Conservation (phyloP, 208 protist genomes). For the Strigomonas galati region DNA sequence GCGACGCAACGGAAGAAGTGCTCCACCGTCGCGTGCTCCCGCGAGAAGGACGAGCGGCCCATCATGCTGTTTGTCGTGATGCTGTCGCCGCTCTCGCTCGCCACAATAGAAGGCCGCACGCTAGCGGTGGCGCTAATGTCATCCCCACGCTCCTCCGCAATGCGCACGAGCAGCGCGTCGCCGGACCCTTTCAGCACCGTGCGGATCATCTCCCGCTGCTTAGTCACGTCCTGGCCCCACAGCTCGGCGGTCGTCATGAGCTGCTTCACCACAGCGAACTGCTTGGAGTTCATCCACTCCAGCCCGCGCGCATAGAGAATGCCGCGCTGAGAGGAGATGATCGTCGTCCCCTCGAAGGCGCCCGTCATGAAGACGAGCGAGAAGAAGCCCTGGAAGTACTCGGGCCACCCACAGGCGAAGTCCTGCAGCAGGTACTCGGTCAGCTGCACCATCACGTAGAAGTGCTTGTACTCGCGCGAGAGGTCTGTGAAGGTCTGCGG, state of each 20-base stretch:
- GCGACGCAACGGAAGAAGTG: constrained; percentile 35
- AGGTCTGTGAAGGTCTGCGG: constrained; percentile 65
- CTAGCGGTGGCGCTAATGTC: background rate
- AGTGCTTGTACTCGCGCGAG: constrained; percentile 47
- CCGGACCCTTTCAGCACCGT: constrained; percentile 12
- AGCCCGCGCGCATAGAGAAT: constrained; percentile 27
- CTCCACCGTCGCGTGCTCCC: constrained; percentile 10
- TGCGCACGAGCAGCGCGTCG: constrained; percentile 22
- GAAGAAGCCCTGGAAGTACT: constrained; percentile 50
- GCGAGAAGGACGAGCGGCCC: background rate
- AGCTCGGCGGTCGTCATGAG: constrained; percentile 20
- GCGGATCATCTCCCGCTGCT: constrained; percentile 1
- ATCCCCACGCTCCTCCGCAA: constrained; percentile 11
- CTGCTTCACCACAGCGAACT: constrained; percentile 31
- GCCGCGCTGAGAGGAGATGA: constrained; percentile 26
- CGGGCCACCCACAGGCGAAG: constrained; percentile 65
- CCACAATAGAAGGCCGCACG: background rate
- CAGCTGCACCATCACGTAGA: constrained; percentile 65
- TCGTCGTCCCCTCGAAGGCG: constrained; percentile 20
- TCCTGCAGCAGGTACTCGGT: constrained; percentile 51
- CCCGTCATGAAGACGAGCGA: constrained; percentile 49
- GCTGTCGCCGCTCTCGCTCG: constrained; percentile 8
- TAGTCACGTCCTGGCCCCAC: background rate
- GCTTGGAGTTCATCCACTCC: constrained; percentile 32
- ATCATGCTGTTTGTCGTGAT: background rate